These are phyloP conservation scores for Lepiota subincarnata DNA, from an alignment of 768 basidiomycete species.

Conservation along the genomic window DNA sequence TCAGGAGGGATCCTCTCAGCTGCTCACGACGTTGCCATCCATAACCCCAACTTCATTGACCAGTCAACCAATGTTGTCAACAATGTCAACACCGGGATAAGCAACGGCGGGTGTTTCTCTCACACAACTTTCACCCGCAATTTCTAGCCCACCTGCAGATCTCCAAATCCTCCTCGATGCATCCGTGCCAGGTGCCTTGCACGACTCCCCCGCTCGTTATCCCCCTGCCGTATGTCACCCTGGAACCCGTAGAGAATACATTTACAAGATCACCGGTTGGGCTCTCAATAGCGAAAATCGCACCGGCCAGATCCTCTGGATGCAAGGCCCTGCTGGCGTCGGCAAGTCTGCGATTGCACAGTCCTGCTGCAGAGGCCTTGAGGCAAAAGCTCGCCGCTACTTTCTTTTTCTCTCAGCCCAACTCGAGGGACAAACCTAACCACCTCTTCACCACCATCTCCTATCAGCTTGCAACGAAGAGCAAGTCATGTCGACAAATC, in stretches of 20 bases:
- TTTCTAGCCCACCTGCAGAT: too few relatives aligned
- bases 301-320: background rate
- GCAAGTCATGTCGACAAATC: background rate
- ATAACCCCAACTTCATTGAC: too few relatives aligned
- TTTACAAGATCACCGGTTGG: background rate
- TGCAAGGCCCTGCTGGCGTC: background rate
- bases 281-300: background rate
- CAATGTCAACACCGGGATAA: too few relatives aligned
- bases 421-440: background rate
- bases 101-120: too few relatives aligned
- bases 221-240: background rate
- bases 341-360: slow-evolving; percentile 2
- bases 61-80: too few relatives aligned
- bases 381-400: background rate
- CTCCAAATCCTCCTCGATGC: too few relatives aligned
- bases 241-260: background rate
- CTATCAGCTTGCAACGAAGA: background rate
- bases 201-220: background rate
- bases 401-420: slow-evolving; percentile 8
- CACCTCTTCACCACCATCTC: background rate
- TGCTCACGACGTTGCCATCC: too few relatives aligned
- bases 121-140: too few relatives aligned
- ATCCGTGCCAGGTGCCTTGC: too few relatives aligned
- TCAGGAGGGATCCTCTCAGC: too few relatives aligned
- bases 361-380: background rate